phyloP scores from a whole-genome alignment of 805 yeast species.

The Candida berthetii region DNA sequence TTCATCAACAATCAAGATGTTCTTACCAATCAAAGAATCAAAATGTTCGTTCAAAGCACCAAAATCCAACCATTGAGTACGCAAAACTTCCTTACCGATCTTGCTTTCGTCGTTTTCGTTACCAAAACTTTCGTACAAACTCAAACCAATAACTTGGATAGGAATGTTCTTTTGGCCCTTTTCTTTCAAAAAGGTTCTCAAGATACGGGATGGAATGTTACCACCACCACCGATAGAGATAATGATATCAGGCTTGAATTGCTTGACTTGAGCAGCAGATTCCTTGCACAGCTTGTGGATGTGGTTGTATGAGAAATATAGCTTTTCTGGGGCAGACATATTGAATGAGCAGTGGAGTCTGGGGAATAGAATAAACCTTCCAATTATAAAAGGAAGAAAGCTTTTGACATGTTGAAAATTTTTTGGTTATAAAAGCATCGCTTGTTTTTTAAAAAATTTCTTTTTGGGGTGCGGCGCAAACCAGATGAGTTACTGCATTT shows the following conservation, averaged over 20 bases:
- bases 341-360: no score
- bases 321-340: slow-evolving; percentile 27
- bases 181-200: slow-evolving; percentile 55
- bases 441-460: neutral
- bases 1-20: slow-evolving; percentile 79
- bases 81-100: slow-evolving; percentile 74
- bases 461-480: neutral
- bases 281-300: slow-evolving; percentile 80
- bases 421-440: neutral
- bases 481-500: slow-evolving; percentile 1
- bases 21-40: slow-evolving; percentile 75
- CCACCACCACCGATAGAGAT: slow-evolving; percentile 75
- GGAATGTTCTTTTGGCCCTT: slow-evolving; percentile 61
- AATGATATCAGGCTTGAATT: slow-evolving; percentile 45
- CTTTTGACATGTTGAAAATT: neutral
- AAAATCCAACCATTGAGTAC: slow-evolving; percentile 90
- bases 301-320: slow-evolving; percentile 70
- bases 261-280: slow-evolving; percentile 44
- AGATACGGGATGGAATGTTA: slow-evolving; percentile 54
- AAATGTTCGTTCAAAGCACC: slow-evolving; percentile 63
- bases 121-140: slow-evolving; percentile 54
- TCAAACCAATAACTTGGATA: slow-evolving; percentile 64
- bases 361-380: neutral
- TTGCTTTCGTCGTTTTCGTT: slow-evolving; percentile 33
- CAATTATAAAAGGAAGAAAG: neutral